Base-by-base conservation (phyloP, 345 rosid species). In the Eutrema heterophyllum region DNA sequence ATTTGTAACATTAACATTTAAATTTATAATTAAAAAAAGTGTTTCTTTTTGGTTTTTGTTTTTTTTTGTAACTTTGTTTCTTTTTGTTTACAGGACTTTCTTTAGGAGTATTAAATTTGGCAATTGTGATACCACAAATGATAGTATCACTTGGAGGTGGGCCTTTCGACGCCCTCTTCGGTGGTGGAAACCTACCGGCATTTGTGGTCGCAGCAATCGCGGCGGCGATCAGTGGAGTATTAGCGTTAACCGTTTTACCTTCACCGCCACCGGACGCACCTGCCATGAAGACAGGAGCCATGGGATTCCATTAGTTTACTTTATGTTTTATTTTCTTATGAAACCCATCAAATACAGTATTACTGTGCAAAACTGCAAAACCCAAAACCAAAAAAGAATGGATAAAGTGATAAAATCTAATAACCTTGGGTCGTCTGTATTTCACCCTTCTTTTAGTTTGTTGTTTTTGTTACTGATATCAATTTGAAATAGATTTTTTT, bases 81-180 rank as follows among this genome's bases (percentile, higher is more conserved):
- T 21, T 46, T 9, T 13, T 10, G 18, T 32, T 18, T 6, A 5
- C 57, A 93, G 97, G 97, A 26, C 96, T 94, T 71, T 89, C 98
- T 1, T 45, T 91, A 64, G 97, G 96, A 16, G 88, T 94, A 64
- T 80, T 94, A 15, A 94, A 94, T 81, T 75, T 89, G 41, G 86
- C 93, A 4, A 87, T 94, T 8, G 95, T 89, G 30, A 41, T 89
- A 46, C 98, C 98, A 9, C 97, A 94, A 63, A 71, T 70, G 76
- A 71, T 71, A 16, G 26, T 77, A 43, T 65, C 73, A 72, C 46
- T 59, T 2, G 63, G 68, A 50, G 43, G 44, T 9, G 61, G 72
- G 21, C 77, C 48, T 6, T 21, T 71, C 4, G 68, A 72, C 29
- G 67, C 55, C 0, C 27, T 40, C 1, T 64, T 71, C 5, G 72